Percentiles rank a stretch among this genome's conserved stretches.
Conservation (phyloP, 306 rosid species). For the Senna siamea region DNA sequence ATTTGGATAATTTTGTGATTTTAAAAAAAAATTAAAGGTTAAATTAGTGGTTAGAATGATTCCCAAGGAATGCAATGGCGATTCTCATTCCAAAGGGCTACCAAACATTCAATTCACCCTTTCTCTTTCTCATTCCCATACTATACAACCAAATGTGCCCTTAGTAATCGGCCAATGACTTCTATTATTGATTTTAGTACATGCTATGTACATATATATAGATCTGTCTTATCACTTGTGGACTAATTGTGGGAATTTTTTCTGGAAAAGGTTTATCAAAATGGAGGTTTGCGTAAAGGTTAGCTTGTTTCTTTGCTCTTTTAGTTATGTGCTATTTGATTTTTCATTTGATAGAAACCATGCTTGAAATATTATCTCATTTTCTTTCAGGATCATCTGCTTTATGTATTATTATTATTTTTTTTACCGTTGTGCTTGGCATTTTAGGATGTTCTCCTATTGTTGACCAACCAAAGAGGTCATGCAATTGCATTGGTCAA, state of each 20-base stretch:
- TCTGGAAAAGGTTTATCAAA: conserved; percentile 55
- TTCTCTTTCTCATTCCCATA: conserved; percentile 10
- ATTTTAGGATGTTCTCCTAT: conserved; percentile 48
- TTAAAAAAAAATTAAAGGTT: not conserved
- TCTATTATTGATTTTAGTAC: conserved; percentile 7
- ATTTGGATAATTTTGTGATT: conserved; percentile 17
- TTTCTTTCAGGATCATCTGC: not conserved
- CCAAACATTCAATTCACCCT: conserved; percentile 5
- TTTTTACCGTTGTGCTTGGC: conserved; percentile 9
- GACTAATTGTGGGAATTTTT: conserved; percentile 54
- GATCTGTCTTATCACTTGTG: conserved; percentile 24
- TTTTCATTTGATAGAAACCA: not conserved
- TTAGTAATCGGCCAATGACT: conserved; percentile 14
- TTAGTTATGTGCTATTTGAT: not conserved
- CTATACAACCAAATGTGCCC: not conserved
- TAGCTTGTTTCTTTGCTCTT: conserved; percentile 23
- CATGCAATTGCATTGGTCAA: conserved; percentile 63
- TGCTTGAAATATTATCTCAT: not conserved
- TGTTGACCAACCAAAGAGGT: conserved; percentile 31
- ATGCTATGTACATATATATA: conserved; percentile 20
- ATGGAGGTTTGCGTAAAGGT: conserved; percentile 61
- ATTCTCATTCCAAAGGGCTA: conserved; percentile 1
- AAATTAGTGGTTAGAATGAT: not conserved
- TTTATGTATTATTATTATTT: not conserved
- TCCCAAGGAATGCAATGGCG: not conserved